Evolutionary conservation across 75 land plant genomes (phyloP).

Genomic region (Picea glauca): DNA sequence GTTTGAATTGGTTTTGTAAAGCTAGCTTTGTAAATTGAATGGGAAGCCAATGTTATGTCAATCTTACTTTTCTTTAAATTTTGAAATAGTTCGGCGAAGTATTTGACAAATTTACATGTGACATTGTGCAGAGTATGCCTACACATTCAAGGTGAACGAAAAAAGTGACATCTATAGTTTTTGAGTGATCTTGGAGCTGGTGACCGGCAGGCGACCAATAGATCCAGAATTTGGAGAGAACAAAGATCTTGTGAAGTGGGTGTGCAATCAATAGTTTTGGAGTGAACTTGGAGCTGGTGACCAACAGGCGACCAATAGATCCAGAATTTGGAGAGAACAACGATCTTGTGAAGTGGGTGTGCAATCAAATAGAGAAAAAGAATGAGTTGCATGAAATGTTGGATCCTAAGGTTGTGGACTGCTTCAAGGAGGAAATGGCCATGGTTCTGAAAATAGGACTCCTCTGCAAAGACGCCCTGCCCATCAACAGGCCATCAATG

Average conservation of each 20-base stretch:
- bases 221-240: slow-evolving; percentile 17
- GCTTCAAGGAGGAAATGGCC: slow-evolving; percentile 55
- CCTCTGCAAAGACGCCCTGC: slow-evolving; percentile 67
- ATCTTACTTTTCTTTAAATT: too few species aligned
- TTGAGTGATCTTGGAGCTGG: slow-evolving; percentile 30
- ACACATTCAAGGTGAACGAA: slow-evolving; percentile 33
- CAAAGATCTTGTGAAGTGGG: slow-evolving; percentile 26
- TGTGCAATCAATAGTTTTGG: too few species aligned
- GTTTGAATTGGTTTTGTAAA: too few species aligned
- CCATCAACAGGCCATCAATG: slow-evolving; percentile 76
- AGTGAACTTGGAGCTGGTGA: too few species aligned
- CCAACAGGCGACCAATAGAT: too few species aligned
- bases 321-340: too few species aligned
- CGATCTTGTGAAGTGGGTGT: too few species aligned
- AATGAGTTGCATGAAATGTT: slow-evolving; percentile 50
- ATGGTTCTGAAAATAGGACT: slow-evolving; percentile 58
- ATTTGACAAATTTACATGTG: neutral
- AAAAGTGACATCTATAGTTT: slow-evolving; percentile 33
- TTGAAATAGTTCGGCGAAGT: too few species aligned
- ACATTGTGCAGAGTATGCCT: slow-evolving; percentile 31
- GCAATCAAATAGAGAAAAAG: too few species aligned
- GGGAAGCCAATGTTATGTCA: too few species aligned
- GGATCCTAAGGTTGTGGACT: slow-evolving; percentile 46
- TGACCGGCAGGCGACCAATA: slow-evolving; percentile 30
- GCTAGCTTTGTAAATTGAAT: too few species aligned